A percentile compares a stretch with the other conserved stretches of the same genome.
Conservation (phyloP, 257 asterid genomes). For the Solanum infundibuliforme region DNA sequence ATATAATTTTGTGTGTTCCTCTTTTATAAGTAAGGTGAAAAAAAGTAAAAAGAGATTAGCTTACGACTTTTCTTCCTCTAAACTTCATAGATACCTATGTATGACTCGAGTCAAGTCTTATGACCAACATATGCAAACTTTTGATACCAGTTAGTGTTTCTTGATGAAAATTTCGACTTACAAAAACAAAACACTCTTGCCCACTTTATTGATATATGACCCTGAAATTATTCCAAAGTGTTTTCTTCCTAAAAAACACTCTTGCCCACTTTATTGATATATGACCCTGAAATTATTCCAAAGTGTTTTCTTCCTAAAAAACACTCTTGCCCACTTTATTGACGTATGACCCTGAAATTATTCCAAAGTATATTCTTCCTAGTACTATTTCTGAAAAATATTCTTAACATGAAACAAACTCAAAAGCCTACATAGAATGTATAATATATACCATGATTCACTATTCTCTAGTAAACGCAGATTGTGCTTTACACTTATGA, state of each 20-base stretch:
- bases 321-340: not conserved
- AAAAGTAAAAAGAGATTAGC: not conserved
- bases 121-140: not conserved
- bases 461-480: not conserved
- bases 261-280: not conserved
- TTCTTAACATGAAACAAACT: not conserved
- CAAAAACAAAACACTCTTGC: not conserved
- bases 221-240: not conserved
- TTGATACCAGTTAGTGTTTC: not conserved
- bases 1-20: not conserved
- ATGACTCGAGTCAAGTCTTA: not conserved
- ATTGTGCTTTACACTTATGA: not conserved
- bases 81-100: not conserved
- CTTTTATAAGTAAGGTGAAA: not conserved
- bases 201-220: not conserved
- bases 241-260: not conserved
- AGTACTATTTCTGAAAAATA: not conserved
- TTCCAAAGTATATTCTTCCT: not conserved
- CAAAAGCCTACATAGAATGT: not conserved
- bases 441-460: not conserved
- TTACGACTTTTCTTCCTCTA: not conserved
- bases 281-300: not conserved
- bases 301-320: not conserved
- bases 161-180: not conserved
- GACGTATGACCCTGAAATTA: not conserved